Evolutionary conservation across 1,139 yeast species (phyloP), one percentile per base, ranked within the genome.

Genomic region (Yamadazyma jaroonii): DNA sequence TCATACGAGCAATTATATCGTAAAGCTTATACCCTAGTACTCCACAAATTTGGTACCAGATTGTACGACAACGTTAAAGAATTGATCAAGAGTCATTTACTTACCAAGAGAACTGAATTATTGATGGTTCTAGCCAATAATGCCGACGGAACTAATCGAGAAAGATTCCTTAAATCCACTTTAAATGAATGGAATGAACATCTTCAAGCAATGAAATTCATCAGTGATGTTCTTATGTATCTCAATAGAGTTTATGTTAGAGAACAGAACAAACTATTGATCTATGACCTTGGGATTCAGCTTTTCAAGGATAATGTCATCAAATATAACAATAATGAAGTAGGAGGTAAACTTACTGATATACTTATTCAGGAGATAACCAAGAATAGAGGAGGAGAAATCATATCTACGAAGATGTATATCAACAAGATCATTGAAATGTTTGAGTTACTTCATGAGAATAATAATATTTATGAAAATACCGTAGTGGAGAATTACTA

Each of bases 1-100:
- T 85, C 95, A 1, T 92, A 87, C 55, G 96, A 89, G 50, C 87
- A 82, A 48, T 71, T 92, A 2, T 92, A 92, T 57, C 67, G 96
- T 36, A 79, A 83, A 27, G 88, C 95, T 0, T 92, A 92, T 54
- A 79, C 81, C 14, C 57, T 89, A 29, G 97, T 89, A 3, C 59
- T 88, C 32, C 73, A 86, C 42, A 89, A 87, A 49, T 76, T 74
- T 48, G 95, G 95, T 3, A 77, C 73, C 29, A 71, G 71, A 47
- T 64, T 92, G 2, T 88, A 90, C 52, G 82, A 77, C 5, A 74
- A 79, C 33, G 83, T 88, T 10, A 61, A 74, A 25, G 60, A 52
- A 5, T 65, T 79, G 23, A 69, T 89, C 2, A 62, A 67, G 3
- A 51, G 56, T 1, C 85, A 83, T 53, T 59, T 89, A 15, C 57